phyloP scores from a whole-genome alignment of 2,329 filamentous ascomycete genomes.

The Hypoxylon sp. region DNA sequence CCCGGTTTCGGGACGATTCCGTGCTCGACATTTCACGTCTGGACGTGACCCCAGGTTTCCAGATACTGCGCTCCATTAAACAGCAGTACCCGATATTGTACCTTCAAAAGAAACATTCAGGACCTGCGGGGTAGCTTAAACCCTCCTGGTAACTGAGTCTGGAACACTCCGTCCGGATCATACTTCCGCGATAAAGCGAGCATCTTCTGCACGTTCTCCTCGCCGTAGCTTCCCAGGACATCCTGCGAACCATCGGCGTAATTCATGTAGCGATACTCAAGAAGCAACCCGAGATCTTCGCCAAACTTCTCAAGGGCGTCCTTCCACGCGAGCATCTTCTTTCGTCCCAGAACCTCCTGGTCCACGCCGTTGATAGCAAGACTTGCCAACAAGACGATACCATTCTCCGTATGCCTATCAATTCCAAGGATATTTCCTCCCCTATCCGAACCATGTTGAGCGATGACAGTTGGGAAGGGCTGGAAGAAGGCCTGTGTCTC shows the following conservation, averaged over 20 bases:
- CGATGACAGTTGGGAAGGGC: constrained; percentile 20
- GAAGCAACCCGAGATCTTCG: background rate
- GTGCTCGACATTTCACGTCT: no score
- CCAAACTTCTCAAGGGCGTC: background rate
- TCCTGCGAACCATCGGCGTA: constrained; percentile 51
- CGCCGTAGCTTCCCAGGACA: constrained; percentile 48
- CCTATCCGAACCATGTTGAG: background rate
- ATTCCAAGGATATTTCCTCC: constrained; percentile 30
- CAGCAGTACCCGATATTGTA: no score
- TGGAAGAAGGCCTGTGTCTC: constrained; percentile 39
- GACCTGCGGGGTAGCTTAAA: background rate
- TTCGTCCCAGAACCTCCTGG: background rate
- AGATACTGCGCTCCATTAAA: no score
- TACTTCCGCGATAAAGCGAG: constrained; percentile 55
- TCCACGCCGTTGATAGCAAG: constrained; percentile 25
- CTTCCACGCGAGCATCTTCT: background rate
- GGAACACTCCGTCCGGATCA: constrained; percentile 44
- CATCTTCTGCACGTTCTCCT: constrained; percentile 45
- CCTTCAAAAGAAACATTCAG: background rate
- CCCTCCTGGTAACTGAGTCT: constrained; percentile 33
- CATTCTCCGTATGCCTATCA: constrained; percentile 19
- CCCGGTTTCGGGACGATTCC: no score
- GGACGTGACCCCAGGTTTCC: no score
- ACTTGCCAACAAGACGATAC: constrained; percentile 6
- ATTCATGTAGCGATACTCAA: constrained; percentile 38